Percentiles rank a stretch among this genome's conserved stretches.
phyloP scores from a whole-genome alignment of 805 yeast genomes.

The Maudiozyma pseudohumilis region DNA sequence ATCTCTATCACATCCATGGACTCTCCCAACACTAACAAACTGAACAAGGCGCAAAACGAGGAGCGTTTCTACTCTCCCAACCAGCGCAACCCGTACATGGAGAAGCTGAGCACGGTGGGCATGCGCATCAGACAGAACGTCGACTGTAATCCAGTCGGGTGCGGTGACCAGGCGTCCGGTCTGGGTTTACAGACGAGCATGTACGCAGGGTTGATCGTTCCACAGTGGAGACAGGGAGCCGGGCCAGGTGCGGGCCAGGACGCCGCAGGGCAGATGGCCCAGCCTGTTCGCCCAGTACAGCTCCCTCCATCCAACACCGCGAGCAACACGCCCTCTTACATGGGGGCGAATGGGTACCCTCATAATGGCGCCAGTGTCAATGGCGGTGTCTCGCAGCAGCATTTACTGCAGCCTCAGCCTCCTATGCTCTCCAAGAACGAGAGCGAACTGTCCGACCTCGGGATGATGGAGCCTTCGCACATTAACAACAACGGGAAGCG shows the following conservation, averaged over 20 bases:
- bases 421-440: neutral
- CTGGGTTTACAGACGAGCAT: constrained; percentile 9
- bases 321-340: no score
- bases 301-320: no score
- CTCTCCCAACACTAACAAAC: constrained; percentile 1
- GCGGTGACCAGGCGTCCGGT: neutral
- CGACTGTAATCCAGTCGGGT: neutral
- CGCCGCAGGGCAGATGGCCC: no score
- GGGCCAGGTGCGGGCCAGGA: no score
- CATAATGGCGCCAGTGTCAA: constrained; percentile 21
- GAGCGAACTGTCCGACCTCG: neutral
- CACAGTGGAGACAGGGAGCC: constrained; percentile 18
- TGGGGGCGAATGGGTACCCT: no score
- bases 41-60: neutral
- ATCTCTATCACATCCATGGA: no score
- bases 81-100: constrained; percentile 19
- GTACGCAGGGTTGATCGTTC: constrained; percentile 19
- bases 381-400: constrained; percentile 27
- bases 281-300: no score
- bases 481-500: constrained; percentile 1
- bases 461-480: neutral
- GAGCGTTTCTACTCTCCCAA: constrained; percentile 1
- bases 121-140: constrained; percentile 66
- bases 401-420: neutral
- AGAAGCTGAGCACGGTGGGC: constrained; percentile 45